Conservation (phyloP, 2,329 filamentous ascomycete genomes). For the Byssothecium circinans region DNA sequence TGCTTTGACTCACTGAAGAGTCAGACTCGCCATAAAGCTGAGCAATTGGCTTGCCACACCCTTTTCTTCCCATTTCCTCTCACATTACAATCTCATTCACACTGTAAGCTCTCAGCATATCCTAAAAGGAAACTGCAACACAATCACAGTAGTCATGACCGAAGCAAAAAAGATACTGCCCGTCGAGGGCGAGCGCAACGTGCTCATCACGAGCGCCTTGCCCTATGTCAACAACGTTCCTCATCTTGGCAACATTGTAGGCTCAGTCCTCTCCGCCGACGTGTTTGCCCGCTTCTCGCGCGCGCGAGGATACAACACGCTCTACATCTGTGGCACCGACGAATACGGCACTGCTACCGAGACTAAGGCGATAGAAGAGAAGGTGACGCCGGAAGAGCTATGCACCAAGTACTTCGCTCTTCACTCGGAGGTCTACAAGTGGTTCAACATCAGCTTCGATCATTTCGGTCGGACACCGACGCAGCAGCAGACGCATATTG, state of each 20-base stretch:
- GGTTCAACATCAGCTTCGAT: constrained; percentile 95
- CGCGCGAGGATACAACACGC: constrained; percentile 74
- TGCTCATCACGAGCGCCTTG: constrained; percentile 87
- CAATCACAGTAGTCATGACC: no score
- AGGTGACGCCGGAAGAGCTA: constrained; percentile 76
- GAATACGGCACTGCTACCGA: constrained; percentile 97
- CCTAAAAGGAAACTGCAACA: no score
- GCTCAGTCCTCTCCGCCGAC: constrained; percentile 76
- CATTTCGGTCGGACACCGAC: constrained; percentile 94
- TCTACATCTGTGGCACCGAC: constrained; percentile 87
- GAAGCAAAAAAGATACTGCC: constrained; percentile 51
- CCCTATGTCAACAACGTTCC: constrained; percentile 78
- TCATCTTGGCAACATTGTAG: constrained; percentile 64
- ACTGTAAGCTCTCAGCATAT: no score
- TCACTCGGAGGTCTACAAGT: constrained; percentile 89
- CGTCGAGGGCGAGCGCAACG: constrained; percentile 69
- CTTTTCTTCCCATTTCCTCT: no score
- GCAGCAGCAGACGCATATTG: constrained; percentile 84
- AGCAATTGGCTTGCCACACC: not conserved
- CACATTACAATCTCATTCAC: no score
- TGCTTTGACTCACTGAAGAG: no score
- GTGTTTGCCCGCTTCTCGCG: constrained; percentile 76
- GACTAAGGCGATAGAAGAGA: constrained; percentile 90
- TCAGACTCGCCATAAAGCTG: not conserved
- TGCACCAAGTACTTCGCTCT: constrained; percentile 92